These are phyloP conservation scores for Wickerhamomyces bovis DNA, from an alignment of 805 yeast species.

Conservation along the genomic window DNA sequence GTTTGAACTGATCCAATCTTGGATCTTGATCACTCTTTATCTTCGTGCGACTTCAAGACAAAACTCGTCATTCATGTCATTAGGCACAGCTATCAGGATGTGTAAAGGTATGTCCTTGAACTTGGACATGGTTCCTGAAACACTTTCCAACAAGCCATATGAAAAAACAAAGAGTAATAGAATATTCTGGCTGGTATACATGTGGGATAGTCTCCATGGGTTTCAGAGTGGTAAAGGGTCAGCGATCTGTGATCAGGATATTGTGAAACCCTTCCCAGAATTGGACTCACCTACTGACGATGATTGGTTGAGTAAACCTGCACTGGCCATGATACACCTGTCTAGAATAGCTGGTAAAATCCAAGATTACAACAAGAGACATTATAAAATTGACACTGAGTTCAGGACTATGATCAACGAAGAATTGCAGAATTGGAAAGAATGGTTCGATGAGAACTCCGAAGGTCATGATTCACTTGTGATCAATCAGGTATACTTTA, in stretches of 20 bases:
- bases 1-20: constrained; percentile 43
- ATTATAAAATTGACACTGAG: constrained; percentile 18
- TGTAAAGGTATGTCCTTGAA: constrained; percentile 39
- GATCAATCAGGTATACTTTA: constrained; percentile 16
- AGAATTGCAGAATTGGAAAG: constrained; percentile 17
- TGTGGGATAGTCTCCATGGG: constrained; percentile 47
- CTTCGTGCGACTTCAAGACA: constrained; percentile 40
- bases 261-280: constrained; percentile 27
- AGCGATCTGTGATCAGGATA: constrained; percentile 32
- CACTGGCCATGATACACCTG: constrained; percentile 40
- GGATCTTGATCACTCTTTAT: constrained; percentile 41
- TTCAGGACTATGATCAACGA: constrained; percentile 6
- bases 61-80: constrained; percentile 34
- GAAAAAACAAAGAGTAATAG: constrained; percentile 43
- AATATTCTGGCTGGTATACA: constrained; percentile 49
- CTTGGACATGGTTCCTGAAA: constrained; percentile 24
- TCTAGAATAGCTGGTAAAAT: constrained; percentile 34
- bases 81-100: constrained; percentile 38
- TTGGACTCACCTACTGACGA: constrained; percentile 17
- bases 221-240: constrained; percentile 45
- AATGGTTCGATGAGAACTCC: constrained; percentile 11
- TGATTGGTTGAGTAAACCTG: constrained; percentile 42
- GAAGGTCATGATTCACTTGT: constrained; percentile 15
- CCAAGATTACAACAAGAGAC: constrained; percentile 20
- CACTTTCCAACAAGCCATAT: constrained; percentile 18